Evolutionary conservation across 495 filamentous ascomycete genomes (phyloP).

Genomic region (Hyaloscypha variabilis): DNA sequence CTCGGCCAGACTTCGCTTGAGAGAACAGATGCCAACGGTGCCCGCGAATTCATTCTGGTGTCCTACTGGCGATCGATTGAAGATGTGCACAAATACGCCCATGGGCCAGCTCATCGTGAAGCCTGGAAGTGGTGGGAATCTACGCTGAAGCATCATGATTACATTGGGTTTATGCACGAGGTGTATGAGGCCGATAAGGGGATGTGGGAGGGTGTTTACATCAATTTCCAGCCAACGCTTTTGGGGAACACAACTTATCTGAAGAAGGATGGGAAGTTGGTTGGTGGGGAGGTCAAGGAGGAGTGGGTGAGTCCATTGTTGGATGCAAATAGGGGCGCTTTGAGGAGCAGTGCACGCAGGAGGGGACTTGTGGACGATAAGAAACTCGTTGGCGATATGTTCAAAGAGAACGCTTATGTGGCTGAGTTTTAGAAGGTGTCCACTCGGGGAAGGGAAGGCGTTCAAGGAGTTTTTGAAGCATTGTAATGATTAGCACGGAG

Average conservation of each 20-base stretch:
- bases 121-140: conserved; percentile 26
- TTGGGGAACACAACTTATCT: conserved; percentile 19
- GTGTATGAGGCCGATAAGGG: conserved; percentile 22
- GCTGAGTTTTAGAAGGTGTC: neutral
- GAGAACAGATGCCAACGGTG: conserved; percentile 17
- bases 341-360: conserved; percentile 20
- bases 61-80: conserved; percentile 22
- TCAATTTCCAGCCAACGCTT: conserved; percentile 25
- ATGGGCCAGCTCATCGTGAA: conserved; percentile 13
- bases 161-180: conserved; percentile 28
- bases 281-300: conserved; percentile 16
- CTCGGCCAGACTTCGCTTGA: conserved; percentile 17
- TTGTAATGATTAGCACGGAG: neutral
- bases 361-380: conserved; percentile 13
- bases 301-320: conserved; percentile 26
- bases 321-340: conserved; percentile 16
- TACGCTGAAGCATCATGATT: conserved; percentile 17
- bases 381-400: conserved; percentile 14
- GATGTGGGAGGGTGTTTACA: conserved; percentile 24
- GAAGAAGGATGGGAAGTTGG: conserved; percentile 21
- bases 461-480: neutral
- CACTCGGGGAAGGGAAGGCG: neutral
- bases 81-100: conserved; percentile 23
- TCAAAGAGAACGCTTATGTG: conserved; percentile 21
- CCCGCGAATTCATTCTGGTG: conserved; percentile 15